Evolutionary conservation across 1,139 yeast species (phyloP), one percentile per base, ranked within the genome.

Genomic region (Torulaspora globosa): DNA sequence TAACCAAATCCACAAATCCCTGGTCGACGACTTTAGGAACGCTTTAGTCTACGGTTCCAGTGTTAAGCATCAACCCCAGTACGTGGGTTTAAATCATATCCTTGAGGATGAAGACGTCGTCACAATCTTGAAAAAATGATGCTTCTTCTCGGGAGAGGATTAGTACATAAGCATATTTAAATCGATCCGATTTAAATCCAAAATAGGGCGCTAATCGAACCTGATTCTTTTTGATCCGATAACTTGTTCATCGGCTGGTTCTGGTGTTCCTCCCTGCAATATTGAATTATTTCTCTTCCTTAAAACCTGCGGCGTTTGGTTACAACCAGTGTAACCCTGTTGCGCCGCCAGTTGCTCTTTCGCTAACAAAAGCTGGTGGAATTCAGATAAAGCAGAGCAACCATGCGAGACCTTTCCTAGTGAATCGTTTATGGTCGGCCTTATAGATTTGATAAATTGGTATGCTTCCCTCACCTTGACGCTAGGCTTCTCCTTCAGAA

Each of bases 31-130:
- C 61, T 94, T 94, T 69, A 84, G 87, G 69, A 84, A 80, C 59
- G 97, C 97, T 1, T 76, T 88, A 54, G 97, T 92, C 1, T 90
- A 75, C 63, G 97, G 97, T 35, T 77, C 87, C 15, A 84, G 95
- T 61, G 97, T 90, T 44, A 92, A 92, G 72, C 98, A 92, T 68
- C 97, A 90, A 69, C 97, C 97, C n/a, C 98, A 92, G 70, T 79
- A 82, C 56, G 97, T 90, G 38, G 98, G 98, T 36, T 74, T 92
- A 57, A 69, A 75, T 42, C 98, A 94, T 70, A 73, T 66, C 8
- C 73, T 92, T 57, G 84, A 83, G 68, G 99, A 92, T 68, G 98
- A 92, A 70, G 99, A 92, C 70, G 98, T 94, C 28, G 95, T 92
- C 45, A 90, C 98, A 26, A 88, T 92, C 59, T 76, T 90, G 70